These are phyloP conservation scores for Rugonectria rugulosa DNA, from an alignment of 2,329 filamentous ascomycete species.

Conservation along the genomic window DNA sequence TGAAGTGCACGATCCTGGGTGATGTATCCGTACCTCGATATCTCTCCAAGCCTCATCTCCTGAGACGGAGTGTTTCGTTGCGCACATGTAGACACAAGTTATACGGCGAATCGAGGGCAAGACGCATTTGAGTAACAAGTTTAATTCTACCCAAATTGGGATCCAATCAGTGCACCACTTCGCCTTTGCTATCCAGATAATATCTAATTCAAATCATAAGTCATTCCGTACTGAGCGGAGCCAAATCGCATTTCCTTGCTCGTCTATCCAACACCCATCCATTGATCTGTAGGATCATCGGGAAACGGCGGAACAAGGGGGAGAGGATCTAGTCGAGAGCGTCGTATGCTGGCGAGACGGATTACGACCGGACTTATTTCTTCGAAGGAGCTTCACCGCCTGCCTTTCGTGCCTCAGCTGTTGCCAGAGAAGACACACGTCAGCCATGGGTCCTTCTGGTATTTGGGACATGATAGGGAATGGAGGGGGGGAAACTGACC, in stretches of 20 bases:
- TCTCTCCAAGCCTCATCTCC: too few relatives aligned
- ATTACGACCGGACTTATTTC: constrained; percentile 36
- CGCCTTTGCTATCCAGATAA: constrained; percentile 38
- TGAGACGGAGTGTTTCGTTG: too few relatives aligned
- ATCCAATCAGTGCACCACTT: constrained; percentile 36
- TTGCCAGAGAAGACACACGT: constrained; percentile 5
- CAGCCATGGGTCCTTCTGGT: not conserved
- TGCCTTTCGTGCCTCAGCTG: constrained; percentile 62
- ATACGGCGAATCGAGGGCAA: too few relatives aligned
- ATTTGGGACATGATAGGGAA: not conserved
- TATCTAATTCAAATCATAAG: constrained; percentile 30
- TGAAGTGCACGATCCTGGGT: too few relatives aligned
- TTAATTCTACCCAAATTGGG: constrained; percentile 21
- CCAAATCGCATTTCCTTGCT: not conserved
- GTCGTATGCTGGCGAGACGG: not conserved
- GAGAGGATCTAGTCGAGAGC: not conserved
- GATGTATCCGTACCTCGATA: too few relatives aligned
- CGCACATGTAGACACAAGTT: too few relatives aligned
- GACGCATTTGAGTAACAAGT: constrained; percentile 31
- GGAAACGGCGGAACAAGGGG: not conserved
- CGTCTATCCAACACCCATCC: not conserved
- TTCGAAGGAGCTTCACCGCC: constrained; percentile 35
- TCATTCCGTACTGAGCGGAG: constrained; percentile 5
- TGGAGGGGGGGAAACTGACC: constrained; percentile 48
- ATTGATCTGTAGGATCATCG: not conserved